Conservation (phyloP, 176 grass and related monocot genomes). For the Bromus sterilis region DNA sequence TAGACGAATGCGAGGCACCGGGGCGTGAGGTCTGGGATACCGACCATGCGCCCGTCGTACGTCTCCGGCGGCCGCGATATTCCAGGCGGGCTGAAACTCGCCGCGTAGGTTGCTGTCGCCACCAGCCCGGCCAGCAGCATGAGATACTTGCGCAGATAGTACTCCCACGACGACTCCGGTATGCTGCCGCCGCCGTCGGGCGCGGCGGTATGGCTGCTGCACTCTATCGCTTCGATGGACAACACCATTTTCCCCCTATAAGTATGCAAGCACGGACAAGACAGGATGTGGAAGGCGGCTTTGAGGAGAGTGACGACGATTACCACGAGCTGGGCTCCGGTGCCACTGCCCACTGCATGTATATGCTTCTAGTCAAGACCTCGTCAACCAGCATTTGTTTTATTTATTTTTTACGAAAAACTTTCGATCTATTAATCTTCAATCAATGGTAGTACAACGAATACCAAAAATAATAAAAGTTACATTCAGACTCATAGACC, state of each 20-base stretch:
- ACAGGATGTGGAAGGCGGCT: no score
- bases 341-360: no score
- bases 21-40: background rate
- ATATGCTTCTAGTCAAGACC: no score
- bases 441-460: no score
- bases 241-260: background rate
- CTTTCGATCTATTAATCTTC: no score
- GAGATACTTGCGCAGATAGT: conserved; percentile 20
- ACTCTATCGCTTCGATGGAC: background rate
- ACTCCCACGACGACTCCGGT: background rate
- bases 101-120: conserved; percentile 14
- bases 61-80: background rate
- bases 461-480: no score
- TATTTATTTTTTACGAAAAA: no score
- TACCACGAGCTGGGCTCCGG: no score
- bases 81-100: conserved; percentile 28
- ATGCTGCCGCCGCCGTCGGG: background rate
- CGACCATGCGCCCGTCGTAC: background rate
- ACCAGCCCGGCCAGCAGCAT: conserved; percentile 27
- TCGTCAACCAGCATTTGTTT: no score
- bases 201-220: background rate
- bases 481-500: no score
- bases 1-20: conserved; percentile 47
- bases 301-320: no score
- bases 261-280: no score